Base-by-base conservation (phyloP, 495 filamentous ascomycete genomes). In the Aspergillus heteromorphus region DNA sequence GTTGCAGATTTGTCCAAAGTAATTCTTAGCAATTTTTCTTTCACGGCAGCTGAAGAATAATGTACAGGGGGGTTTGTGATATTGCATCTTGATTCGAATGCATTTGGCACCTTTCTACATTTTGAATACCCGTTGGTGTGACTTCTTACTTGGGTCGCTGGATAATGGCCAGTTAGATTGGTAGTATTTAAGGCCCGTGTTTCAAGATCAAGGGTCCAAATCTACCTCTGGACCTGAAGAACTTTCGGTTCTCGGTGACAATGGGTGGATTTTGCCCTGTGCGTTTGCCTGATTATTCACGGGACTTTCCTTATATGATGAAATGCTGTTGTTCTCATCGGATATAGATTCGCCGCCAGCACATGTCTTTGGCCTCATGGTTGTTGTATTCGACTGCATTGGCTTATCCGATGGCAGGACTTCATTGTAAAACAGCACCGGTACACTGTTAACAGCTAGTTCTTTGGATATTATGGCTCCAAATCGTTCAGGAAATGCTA, bases 391-490 rank as follows among this genome's bases (percentile, higher is more conserved):
- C 8, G 64, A 19, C 31, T 66, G 62, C 5, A 58, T 43, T 4
- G 43, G 11, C 23, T 48, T 40, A 9, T 56, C 51, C n/a, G 54
- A 50, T 31, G 38, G 51, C 18, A 41, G 18, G n/a, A 49, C 38
- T 43, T 63, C 48, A 17, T 57, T 47, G 27, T 48, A 50, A 23
- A 61, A 36, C 27, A 61, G 48, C 40, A 73, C 54, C 11, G 61
- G 47, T 3, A 67, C 67, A 38, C 65, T 67, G 31, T 67, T 57
- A 6, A 54, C 54, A 17, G 62, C 62, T 11, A 73, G 45, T 27
- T 70, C 69, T 48, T 67, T 64, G 1, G 70, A 70, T 40, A 72
- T 65, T 6, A 64, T 63, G n/a, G 62, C 53, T 4, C 70, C 62
- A 54, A 73, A 65, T 11, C 69, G 64, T 48, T 72, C 69, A 1